Conservation (phyloP, 129 eudicot species). For the Flaveria robusta region DNA sequence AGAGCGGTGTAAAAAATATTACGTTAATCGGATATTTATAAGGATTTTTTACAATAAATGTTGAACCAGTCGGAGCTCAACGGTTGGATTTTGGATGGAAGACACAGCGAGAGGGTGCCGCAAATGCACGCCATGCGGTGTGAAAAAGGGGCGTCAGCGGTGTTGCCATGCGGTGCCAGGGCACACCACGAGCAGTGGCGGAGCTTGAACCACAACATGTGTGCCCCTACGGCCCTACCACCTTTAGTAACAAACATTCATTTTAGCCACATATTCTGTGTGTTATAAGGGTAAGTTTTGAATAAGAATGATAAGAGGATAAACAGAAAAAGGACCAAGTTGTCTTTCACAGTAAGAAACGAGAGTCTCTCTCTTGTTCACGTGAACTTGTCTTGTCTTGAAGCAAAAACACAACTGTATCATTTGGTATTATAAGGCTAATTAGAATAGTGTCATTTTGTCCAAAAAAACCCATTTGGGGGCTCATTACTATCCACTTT, state of each 20-base stretch:
- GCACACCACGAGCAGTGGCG: no score
- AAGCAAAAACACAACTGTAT: conserved; percentile 52
- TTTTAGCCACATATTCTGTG: background rate
- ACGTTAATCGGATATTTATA: no score
- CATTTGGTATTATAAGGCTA: conserved; percentile 45
- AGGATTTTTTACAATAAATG: no score
- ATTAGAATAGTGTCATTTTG: conserved; percentile 44
- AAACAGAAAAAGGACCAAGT: conserved; percentile 23
- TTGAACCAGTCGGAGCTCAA: no score
- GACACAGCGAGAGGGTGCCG: no score
- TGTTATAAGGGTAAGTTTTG: background rate
- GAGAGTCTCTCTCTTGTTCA: conserved; percentile 35
- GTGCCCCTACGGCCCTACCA: no score
- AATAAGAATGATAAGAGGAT: background rate
- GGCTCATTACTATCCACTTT: conserved; percentile 37
- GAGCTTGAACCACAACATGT: no score
- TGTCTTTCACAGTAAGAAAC: conserved; percentile 27
- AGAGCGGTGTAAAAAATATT: no score
- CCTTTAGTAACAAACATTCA: background rate
- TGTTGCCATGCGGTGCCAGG: no score
- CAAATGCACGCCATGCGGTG: no score
- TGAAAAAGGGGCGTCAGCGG: no score
- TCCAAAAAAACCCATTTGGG: conserved; percentile 29
- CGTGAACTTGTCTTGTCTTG: conserved; percentile 63
- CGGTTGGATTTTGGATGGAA: no score